These are phyloP conservation scores for Quercus robur DNA, from an alignment of 306 rosid species.

Conservation along the genomic window DNA sequence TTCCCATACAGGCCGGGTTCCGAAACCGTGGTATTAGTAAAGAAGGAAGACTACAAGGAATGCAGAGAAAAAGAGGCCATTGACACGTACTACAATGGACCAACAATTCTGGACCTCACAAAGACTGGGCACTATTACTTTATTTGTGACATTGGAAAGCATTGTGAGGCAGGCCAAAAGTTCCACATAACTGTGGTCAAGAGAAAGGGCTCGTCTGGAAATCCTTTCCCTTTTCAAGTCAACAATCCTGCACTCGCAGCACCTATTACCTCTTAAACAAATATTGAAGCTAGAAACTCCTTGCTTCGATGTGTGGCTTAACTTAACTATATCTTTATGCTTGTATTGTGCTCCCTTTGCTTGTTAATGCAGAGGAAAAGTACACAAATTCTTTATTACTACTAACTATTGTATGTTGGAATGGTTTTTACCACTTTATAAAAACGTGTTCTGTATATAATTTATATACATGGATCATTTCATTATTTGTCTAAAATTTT, in stretches of 20 bases:
- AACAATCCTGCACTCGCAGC: not conserved
- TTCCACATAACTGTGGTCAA: constrained; percentile 35
- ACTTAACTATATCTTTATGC: too few relatives aligned
- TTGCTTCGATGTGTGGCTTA: too few relatives aligned
- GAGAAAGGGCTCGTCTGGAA: constrained; percentile 28
- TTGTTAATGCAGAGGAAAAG: too few relatives aligned
- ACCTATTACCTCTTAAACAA: too few relatives aligned
- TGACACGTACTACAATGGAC: constrained; percentile 37
- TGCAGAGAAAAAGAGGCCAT: constrained; percentile 30
- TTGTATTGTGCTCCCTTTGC: too few relatives aligned
- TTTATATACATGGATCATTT: too few relatives aligned
- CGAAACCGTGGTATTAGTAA: constrained; percentile 39
- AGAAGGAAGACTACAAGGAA: constrained; percentile 28
- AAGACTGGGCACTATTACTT: constrained; percentile 49
- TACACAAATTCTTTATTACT: too few relatives aligned
- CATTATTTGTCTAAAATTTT: too few relatives aligned
- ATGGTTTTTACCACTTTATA: too few relatives aligned
- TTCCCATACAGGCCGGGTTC: constrained; percentile 45
- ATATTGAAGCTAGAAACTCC: too few relatives aligned
- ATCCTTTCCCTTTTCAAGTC: constrained; percentile 14
- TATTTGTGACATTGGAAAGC: constrained; percentile 57
- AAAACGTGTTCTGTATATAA: too few relatives aligned
- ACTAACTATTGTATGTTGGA: too few relatives aligned
- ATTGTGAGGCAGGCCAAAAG: constrained; percentile 75
- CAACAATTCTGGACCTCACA: constrained; percentile 27